These are phyloP conservation scores for Pseudonectria foliicola DNA, from an alignment of 2,329 filamentous ascomycete genomes.

Conservation along the genomic window DNA sequence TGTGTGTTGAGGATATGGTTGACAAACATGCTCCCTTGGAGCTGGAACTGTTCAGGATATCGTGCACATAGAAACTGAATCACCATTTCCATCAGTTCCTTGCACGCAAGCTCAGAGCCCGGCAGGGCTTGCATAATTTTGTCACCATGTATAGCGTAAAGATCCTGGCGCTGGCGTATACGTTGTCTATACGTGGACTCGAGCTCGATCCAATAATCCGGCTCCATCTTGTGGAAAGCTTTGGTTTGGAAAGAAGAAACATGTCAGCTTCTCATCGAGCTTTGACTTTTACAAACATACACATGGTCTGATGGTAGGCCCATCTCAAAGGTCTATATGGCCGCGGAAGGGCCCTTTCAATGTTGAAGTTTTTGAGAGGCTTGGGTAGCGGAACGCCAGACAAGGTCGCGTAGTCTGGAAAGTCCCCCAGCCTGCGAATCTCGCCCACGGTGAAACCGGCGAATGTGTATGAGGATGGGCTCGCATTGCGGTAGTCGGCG, in stretches of 20 bases:
- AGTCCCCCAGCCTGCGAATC: conserved; percentile 63
- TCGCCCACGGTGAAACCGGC: conserved; percentile 67
- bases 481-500: conserved; percentile 27
- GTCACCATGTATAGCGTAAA: conserved; percentile 57
- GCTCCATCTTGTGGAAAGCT: conserved; percentile 73
- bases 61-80: conserved; percentile 71
- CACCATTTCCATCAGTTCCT: conserved; percentile 82
- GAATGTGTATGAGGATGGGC: conserved; percentile 43
- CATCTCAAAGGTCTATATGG: conserved; percentile 79
- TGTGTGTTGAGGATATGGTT: conserved; percentile 61
- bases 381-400: conserved; percentile 66
- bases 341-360: conserved; percentile 59
- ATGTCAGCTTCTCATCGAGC: too few species aligned
- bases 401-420: conserved; percentile 70
- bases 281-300: conserved; percentile 35
- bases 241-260: not conserved
- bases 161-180: conserved; percentile 59
- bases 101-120: conserved; percentile 70
- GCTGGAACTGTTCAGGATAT: conserved; percentile 67
- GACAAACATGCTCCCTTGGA: conserved; percentile 52
- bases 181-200: conserved; percentile 63
- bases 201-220: conserved; percentile 85
- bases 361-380: conserved; percentile 58
- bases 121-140: conserved; percentile 62
- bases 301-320: conserved; percentile 88